A percentile compares a stretch with the other conserved stretches of the same genome.
Evolutionary conservation across 176 grass and related monocot genomes (phyloP).

Genomic region (Cenchrus fungigraminus): DNA sequence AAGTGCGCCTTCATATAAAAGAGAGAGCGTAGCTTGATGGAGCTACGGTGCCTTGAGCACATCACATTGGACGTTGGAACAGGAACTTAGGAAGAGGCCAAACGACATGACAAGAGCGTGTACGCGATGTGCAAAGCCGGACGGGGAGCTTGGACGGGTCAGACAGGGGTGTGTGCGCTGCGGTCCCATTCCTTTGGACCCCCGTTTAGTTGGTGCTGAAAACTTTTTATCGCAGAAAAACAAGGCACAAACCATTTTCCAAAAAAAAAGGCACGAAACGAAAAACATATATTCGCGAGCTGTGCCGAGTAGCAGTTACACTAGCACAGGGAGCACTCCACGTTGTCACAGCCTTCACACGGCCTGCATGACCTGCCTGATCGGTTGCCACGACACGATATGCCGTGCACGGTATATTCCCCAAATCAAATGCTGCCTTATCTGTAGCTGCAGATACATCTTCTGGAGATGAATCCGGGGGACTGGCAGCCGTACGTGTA

Average conservation of each 20-base stretch:
- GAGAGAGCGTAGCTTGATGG: too few species aligned
- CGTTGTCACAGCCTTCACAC: not conserved
- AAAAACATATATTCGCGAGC: not conserved
- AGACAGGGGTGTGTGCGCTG: slow-evolving; percentile 9
- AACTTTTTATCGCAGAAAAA: not conserved
- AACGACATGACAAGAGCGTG: not conserved
- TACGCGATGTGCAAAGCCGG: not conserved
- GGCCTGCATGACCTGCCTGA: not conserved
- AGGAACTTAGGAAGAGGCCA: not conserved
- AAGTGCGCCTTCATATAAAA: not conserved
- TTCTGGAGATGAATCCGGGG: too few species aligned
- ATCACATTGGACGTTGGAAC: too few species aligned
- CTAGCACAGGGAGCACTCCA: not conserved
- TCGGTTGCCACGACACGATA: not conserved
- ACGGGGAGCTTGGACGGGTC: slow-evolving; percentile 5
- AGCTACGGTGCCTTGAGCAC: too few species aligned
- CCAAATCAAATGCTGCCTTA: not conserved
- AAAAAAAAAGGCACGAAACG: too few species aligned
- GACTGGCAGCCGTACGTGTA: too few species aligned
- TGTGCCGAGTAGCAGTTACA: not conserved
- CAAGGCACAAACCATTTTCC: not conserved
- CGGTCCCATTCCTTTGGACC: slow-evolving; percentile 30
- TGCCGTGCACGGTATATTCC: not conserved
- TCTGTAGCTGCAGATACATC: not conserved
- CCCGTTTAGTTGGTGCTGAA: not conserved